These are phyloP conservation scores for Solanum chilense DNA, from an alignment of 257 asterid species.

Conservation along the genomic window DNA sequence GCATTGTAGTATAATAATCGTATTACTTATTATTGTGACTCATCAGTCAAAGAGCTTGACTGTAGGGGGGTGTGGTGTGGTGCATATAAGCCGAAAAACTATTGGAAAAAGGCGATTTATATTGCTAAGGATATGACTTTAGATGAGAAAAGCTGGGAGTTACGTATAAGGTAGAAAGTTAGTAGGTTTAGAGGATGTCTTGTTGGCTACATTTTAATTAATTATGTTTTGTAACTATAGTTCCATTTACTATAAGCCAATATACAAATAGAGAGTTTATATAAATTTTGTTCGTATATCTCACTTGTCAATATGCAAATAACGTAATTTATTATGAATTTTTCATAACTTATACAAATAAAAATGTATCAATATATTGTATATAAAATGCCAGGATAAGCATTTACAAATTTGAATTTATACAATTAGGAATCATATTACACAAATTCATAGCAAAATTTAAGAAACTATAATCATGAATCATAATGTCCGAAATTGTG, in stretches of 20 bases:
- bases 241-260: no score
- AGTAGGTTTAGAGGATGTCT: no score
- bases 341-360: not conserved
- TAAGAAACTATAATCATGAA: no score
- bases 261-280: no score
- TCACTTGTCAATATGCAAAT: not conserved
- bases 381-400: no score
- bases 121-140: not conserved
- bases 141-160: no score
- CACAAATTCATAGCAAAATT: not conserved
- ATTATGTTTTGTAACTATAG: rapidly evolving
- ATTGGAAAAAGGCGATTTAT: no score
- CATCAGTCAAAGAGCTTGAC: rapidly evolving
- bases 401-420: not conserved
- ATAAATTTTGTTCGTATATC: no score
- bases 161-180: not conserved
- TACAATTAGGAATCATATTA: rapidly evolving
- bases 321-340: not conserved
- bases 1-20: no score
- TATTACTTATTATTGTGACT: not conserved
- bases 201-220: not conserved
- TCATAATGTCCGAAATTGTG: not conserved
- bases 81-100: no score
- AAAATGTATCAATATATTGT: no score
- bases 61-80: not conserved